A percentile compares a stretch with the other conserved stretches of the same genome.
phyloP scores from a whole-genome alignment of 1,284 basidiomycete genomes.

The Puccinia polysora region DNA sequence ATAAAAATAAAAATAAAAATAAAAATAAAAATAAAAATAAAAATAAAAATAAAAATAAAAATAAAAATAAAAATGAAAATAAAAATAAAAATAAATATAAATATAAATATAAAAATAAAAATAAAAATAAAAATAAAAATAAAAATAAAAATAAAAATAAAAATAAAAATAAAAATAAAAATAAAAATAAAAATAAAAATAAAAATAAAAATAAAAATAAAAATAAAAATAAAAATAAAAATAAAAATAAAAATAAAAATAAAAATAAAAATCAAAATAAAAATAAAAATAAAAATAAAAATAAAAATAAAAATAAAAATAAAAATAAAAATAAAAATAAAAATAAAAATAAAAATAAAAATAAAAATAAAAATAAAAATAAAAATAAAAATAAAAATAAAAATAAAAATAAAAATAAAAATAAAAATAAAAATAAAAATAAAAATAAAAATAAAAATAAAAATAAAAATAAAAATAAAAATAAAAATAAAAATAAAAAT shows the following conservation, averaged over 20 bases:
- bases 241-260: background rate
- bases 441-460: background rate
- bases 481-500: background rate
- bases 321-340: background rate
- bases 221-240: background rate
- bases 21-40: background rate
- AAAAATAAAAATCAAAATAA: too few species aligned
- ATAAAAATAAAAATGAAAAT: too few species aligned
- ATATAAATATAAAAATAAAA: background rate
- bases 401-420: background rate
- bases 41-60: background rate
- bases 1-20: background rate
- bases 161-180: background rate
- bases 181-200: slow-evolving; percentile 4
- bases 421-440: background rate
- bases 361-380: background rate
- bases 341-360: background rate
- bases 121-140: background rate
- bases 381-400: background rate
- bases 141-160: background rate
- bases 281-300: background rate
- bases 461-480: background rate
- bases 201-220: background rate
- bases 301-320: background rate
- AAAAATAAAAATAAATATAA: background rate